Conservation (phyloP, 768 basidiomycete species). For the Tylopilus vinaceipallidus region DNA sequence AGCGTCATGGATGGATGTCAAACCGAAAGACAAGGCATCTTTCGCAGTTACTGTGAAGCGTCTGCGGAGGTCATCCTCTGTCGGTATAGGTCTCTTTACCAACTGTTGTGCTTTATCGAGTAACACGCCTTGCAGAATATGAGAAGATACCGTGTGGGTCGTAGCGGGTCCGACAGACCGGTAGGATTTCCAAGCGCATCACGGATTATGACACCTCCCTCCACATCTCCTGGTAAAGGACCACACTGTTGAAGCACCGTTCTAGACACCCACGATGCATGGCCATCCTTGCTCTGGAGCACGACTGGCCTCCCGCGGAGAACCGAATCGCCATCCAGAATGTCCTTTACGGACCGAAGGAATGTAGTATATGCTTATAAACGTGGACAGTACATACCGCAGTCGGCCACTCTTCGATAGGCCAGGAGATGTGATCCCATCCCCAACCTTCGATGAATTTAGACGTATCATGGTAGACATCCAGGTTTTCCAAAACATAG, state of each 20-base stretch:
- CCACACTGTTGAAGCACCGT: slow-evolving; percentile 54
- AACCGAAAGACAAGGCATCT: slow-evolving; percentile 67
- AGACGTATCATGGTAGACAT: slow-evolving; percentile 53
- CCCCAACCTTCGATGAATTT: slow-evolving; percentile 78
- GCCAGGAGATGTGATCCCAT: slow-evolving; percentile 89
- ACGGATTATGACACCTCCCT: slow-evolving; percentile 79
- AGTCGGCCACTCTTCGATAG: slow-evolving; percentile 58
- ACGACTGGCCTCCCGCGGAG: slow-evolving; percentile 69
- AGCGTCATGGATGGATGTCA: slow-evolving; percentile 89
- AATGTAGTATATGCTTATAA: not conserved
- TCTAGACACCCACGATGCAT: slow-evolving; percentile 84
- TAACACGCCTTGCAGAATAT: slow-evolving; percentile 52
- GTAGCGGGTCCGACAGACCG: slow-evolving; percentile 41
- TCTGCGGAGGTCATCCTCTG: slow-evolving; percentile 58
- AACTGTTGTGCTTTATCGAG: slow-evolving; percentile 87
- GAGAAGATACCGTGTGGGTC: slow-evolving; percentile 3
- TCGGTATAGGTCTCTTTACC: slow-evolving; percentile 59
- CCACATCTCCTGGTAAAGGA: slow-evolving; percentile 65
- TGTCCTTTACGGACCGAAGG: slow-evolving; percentile 45
- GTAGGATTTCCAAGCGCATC: slow-evolving; percentile 66
- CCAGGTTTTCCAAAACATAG: slow-evolving; percentile 58
- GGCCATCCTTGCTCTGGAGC: slow-evolving; percentile 83
- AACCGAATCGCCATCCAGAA: slow-evolving; percentile 68
- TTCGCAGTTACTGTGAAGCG: slow-evolving; percentile 60
- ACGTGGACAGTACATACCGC: slow-evolving; percentile 45